Evolutionary conservation across 805 yeast species (phyloP).

Genomic region (Lachancea meyersii): DNA sequence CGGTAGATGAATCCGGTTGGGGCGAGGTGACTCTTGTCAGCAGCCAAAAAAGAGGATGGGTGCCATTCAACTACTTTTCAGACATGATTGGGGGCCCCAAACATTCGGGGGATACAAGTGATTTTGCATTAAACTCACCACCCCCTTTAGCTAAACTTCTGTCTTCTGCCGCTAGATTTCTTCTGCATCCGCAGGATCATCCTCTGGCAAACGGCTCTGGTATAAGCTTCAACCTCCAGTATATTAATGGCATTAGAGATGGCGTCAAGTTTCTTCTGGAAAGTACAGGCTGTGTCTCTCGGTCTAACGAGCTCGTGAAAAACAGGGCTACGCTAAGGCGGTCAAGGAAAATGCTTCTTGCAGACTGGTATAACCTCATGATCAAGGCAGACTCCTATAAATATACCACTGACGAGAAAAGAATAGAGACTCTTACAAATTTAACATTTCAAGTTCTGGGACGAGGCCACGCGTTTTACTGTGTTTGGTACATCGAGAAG

Average conservation of each 20-base stretch:
- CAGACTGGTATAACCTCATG: conserved; percentile 78
- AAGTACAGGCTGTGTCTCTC: conserved; percentile 65
- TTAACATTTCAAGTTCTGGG: conserved; percentile 62
- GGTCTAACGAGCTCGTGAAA: conserved; percentile 65
- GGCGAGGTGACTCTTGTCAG: conserved; percentile 73
- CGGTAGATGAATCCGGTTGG: conserved; percentile 80
- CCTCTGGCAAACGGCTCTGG: conserved; percentile 30
- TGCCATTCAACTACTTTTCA: conserved; percentile 73
- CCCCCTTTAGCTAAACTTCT: conserved; percentile 51
- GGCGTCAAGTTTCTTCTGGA: conserved; percentile 63
- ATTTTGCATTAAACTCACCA: conserved; percentile 31
- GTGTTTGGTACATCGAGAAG: conserved; percentile 66
- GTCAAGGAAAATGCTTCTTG: conserved; percentile 59
- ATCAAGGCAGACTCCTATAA: conserved; percentile 69
- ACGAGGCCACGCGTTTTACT: conserved; percentile 57
- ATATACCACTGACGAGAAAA: conserved; percentile 51
- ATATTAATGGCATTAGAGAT: conserved; percentile 61
- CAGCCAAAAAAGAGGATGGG: conserved; percentile 69
- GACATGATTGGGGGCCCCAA: conserved; percentile 33
- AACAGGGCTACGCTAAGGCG: conserved; percentile 54
- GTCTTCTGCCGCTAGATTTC: conserved; percentile 58
- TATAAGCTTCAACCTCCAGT: conserved; percentile 48
- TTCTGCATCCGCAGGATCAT: conserved; percentile 56
- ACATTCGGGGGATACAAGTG: neutral
- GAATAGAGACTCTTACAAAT: conserved; percentile 55